These are phyloP conservation scores for Apiospora hydei DNA, from an alignment of 2,329 filamentous ascomycete species.

Conservation along the genomic window DNA sequence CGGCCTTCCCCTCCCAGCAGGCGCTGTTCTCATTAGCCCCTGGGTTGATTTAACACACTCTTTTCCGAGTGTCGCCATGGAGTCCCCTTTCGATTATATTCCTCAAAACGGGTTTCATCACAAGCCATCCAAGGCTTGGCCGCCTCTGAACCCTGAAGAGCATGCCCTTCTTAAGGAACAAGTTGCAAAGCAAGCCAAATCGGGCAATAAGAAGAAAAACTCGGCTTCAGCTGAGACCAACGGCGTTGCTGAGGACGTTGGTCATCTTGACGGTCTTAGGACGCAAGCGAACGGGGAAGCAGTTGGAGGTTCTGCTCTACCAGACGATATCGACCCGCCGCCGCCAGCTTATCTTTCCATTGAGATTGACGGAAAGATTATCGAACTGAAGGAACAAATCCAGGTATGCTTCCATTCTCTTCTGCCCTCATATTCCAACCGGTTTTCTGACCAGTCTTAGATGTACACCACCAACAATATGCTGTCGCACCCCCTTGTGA, in stretches of 20 bases:
- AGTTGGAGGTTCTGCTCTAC: conserved; percentile 24
- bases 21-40: conserved; percentile 88
- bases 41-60: conserved; percentile 97
- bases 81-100: conserved; percentile 84
- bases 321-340: conserved; percentile 24
- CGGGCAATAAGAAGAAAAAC: conserved; percentile 44
- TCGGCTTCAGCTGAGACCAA: conserved; percentile 45
- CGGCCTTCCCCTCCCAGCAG: conserved; percentile 83
- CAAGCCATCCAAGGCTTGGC: conserved; percentile 89
- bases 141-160: conserved; percentile 85
- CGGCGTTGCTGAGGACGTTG: conserved; percentile 32
- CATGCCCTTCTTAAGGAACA: conserved; percentile 61
- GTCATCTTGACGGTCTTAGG: conserved; percentile 27
- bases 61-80: conserved; percentile 84
- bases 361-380: conserved; percentile 71
- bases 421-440: no score
- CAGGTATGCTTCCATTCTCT: conserved; percentile 62
- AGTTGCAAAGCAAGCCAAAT: conserved; percentile 50
- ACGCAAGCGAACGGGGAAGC: conserved; percentile 23
- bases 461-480: conserved; percentile 85
- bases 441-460: conserved; percentile 40
- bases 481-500: conserved; percentile 86
- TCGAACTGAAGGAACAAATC: conserved; percentile 89
- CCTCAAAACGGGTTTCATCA: conserved; percentile 89
- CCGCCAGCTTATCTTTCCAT: conserved; percentile 59